Percentiles rank a stretch among this genome's conserved stretches.
Evolutionary conservation across 2,329 filamentous ascomycete genomes (phyloP).

Genomic region (Fusarium domesticum): DNA sequence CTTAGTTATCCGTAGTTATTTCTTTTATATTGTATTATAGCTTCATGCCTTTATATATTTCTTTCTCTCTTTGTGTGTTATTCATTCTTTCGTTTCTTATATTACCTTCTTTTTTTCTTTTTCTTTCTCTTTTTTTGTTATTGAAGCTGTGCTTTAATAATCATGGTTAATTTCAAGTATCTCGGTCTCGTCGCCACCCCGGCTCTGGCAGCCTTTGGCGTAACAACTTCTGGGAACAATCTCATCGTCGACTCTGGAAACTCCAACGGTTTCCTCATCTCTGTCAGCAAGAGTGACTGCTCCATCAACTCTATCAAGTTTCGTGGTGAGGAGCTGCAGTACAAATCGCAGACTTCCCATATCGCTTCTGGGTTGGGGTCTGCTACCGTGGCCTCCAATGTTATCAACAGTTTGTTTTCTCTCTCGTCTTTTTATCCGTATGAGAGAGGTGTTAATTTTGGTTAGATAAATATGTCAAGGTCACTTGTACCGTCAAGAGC

Average conservation of each 20-base stretch:
- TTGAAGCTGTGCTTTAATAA: constrained; percentile 1
- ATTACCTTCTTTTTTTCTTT: background rate
- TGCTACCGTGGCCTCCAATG: constrained; percentile 51
- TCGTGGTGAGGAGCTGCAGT: constrained; percentile 58
- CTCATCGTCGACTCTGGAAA: constrained; percentile 49
- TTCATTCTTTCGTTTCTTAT: constrained; percentile 2
- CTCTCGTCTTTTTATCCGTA: constrained; percentile 1
- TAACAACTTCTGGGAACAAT: constrained; percentile 38
- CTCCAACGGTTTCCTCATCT: constrained; percentile 48
- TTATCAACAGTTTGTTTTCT: constrained; percentile 28
- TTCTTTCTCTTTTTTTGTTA: background rate
- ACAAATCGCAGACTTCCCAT: constrained; percentile 38
- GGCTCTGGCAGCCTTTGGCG: constrained; percentile 42
- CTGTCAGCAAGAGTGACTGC: constrained; percentile 52
- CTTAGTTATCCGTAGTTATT: too few relatives aligned
- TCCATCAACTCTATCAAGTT: constrained; percentile 64
- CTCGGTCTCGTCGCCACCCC: constrained; percentile 27
- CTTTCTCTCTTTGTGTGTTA: constrained; percentile 2
- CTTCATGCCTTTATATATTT: constrained; percentile 1
- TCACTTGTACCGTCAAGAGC: constrained; percentile 58
- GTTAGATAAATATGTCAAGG: constrained; percentile 51
- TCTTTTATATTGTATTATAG: too few relatives aligned
- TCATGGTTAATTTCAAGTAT: constrained; percentile 25
- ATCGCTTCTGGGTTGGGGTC: constrained; percentile 45
- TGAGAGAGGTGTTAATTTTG: background rate